These are phyloP conservation scores for Ogataea ganodermae DNA, from an alignment of 805 yeast genomes.

Conservation along the genomic window DNA sequence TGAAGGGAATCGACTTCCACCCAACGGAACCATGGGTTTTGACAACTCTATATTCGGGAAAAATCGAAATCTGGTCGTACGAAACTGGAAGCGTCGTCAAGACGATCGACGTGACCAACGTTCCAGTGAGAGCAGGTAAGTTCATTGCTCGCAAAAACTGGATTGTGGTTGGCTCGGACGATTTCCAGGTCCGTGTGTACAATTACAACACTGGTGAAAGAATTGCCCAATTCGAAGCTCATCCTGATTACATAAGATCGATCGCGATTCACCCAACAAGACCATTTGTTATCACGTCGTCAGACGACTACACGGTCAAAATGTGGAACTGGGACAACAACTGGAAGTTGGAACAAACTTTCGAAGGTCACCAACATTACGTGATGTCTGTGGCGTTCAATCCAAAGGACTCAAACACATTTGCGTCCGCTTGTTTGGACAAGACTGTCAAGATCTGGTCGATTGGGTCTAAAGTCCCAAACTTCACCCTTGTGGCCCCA, in stretches of 20 bases:
- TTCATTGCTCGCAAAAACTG: constrained; percentile 96
- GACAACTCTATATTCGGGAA: constrained; percentile 88
- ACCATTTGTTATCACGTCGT: constrained; percentile 84
- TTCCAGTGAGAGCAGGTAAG: constrained; percentile 94
- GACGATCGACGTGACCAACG: constrained; percentile 90
- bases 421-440: constrained; percentile 96
- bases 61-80: constrained; percentile 90
- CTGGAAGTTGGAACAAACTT: constrained; percentile 88
- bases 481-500: constrained; percentile 89
- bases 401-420: constrained; percentile 96
- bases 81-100: constrained; percentile 83
- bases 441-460: constrained; percentile 98
- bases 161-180: constrained; percentile 96
- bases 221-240: constrained; percentile 94
- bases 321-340: constrained; percentile 97
- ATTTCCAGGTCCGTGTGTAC: constrained; percentile 89
- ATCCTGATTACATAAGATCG: constrained; percentile 93
- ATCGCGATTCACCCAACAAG: constrained; percentile 93
- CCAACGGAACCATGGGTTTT: constrained; percentile 97
- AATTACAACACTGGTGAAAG: constrained; percentile 96
- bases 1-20: constrained; percentile 96
- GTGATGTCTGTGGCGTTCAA: constrained; percentile 94
- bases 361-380: constrained; percentile 94
- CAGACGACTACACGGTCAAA: constrained; percentile 89
- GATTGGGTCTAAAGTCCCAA: constrained; percentile 81